Percentiles rank a stretch among this genome's conserved stretches.
phyloP scores from a whole-genome alignment of 1,139 yeast genomes.

The Diutina catenulata region DNA sequence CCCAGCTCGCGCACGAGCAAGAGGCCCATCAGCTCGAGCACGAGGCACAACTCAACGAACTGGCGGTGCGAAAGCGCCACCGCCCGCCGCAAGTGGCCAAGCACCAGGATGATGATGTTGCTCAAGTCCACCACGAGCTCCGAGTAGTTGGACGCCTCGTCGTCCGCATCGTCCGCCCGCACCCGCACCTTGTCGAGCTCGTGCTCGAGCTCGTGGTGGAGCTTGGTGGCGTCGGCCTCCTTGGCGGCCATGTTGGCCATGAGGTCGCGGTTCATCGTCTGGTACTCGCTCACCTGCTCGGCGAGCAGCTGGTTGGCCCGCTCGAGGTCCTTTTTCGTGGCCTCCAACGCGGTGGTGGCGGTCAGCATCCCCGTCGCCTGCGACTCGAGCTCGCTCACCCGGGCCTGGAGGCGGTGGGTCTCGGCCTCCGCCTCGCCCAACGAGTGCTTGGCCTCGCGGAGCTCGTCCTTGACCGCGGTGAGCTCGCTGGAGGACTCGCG shows the following conservation, averaged over 20 bases:
- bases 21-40: constrained; percentile 74
- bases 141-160: constrained; percentile 31
- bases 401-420: no score
- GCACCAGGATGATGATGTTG: constrained; percentile 13
- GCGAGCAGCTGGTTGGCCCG: constrained; percentile 11
- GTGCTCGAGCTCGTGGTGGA: constrained; percentile 34
- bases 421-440: no score
- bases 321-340: constrained; percentile 9
- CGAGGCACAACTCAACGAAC: constrained; percentile 38
- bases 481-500: no score
- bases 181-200: constrained; percentile 34
- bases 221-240: constrained; percentile 46
- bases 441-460: no score
- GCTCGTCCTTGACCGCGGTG: no score
- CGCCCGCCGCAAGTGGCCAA: constrained; percentile 13
- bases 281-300: constrained; percentile 20
- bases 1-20: constrained; percentile 32
- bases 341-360: not conserved
- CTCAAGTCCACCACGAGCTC: constrained; percentile 19
- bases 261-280: constrained; percentile 44
- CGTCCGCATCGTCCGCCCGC: constrained; percentile 22
- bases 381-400: not conserved
- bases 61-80: constrained; percentile 16
- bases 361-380: not conserved
- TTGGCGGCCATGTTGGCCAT: constrained; percentile 55